Base-by-base conservation (phyloP, 2,329 filamentous ascomycete genomes). In the Simplicillium aogashimaense region DNA sequence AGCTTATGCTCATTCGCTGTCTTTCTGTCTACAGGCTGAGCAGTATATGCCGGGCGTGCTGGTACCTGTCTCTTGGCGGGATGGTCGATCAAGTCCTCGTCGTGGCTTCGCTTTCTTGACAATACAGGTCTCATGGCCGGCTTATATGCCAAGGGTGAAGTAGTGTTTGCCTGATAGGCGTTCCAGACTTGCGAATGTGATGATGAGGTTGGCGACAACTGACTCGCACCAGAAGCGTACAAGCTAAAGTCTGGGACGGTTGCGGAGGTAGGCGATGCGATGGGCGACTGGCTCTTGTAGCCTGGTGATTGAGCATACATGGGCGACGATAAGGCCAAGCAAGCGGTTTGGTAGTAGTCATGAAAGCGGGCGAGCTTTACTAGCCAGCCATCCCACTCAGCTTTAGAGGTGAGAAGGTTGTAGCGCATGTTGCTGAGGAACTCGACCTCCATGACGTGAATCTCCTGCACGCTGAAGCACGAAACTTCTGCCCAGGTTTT, bases 381-480 rank as follows among this genome's bases (percentile, higher is more conserved):
- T 53, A 95, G 81, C 92, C 92, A 97, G 40, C 80, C 74, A 37
- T 79, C 73, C 92, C 92, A 98, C 57, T 95, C 78, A 39, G 79
- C 73, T 55, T 87, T 81, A 3, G 89, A 94, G 3, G 86, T 87
- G 56, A 90, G 81, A 7, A 98, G 69, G 52, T 86, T 88, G 63
- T 97, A 98, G 54, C 90, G 80, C 82, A 98, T 94, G 61, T 97
- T 97, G 69, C 90, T 95, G 47, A 98, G 69, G 53, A 98, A 98
- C 60, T 98, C 92, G n/a, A 98, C 92, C 60, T 98, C 92, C 92
- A 98, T 98, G 35, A 95, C 84, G 58, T 98, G 92, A 38, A 98
- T 95, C 61, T 98, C 92, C 45, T 83, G 80, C 11, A 97, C 90
- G 2, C 86, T 81, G 45, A 98, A 95, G 35, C 86, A 85, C 1